Evolutionary conservation across 176 grass and related monocot species (phyloP).

Genomic region (Triticum turgidum): DNA sequence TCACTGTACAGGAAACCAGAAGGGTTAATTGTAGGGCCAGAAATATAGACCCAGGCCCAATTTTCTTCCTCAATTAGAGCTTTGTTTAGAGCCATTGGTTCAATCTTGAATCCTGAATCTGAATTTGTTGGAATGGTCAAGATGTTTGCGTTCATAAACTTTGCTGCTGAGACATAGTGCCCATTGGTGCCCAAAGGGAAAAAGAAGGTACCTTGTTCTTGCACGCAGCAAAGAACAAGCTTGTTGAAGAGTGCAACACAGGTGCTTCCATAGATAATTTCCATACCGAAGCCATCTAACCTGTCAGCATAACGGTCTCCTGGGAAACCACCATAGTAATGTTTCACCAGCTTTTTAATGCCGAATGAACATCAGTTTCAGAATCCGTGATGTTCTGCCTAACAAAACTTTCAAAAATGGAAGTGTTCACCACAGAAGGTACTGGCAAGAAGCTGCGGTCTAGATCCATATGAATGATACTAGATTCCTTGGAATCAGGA

Average conservation of each 20-base stretch:
- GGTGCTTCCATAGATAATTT: constrained; percentile 72
- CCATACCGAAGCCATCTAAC: not conserved
- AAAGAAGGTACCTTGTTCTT: constrained; percentile 83
- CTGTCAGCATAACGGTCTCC: constrained; percentile 41
- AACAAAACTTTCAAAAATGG: constrained; percentile 93
- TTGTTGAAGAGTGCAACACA: constrained; percentile 83
- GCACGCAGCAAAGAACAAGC: constrained; percentile 77
- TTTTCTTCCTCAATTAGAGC: constrained; percentile 19
- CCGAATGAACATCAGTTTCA: constrained; percentile 65
- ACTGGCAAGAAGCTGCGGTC: constrained; percentile 77
- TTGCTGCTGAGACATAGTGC: constrained; percentile 64
- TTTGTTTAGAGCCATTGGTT: constrained; percentile 45
- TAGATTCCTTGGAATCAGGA: constrained; percentile 36
- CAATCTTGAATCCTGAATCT: constrained; percentile 63
- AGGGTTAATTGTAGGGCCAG: constrained; percentile 82
- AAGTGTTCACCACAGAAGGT: constrained; percentile 64
- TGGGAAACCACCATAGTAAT: constrained; percentile 58
- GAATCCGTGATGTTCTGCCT: constrained; percentile 82
- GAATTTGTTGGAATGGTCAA: constrained; percentile 49
- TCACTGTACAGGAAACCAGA: constrained; percentile 81
- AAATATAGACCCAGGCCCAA: constrained; percentile 83
- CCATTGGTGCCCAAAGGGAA: constrained; percentile 89
- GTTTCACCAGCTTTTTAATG: constrained; percentile 64
- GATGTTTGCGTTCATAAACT: constrained; percentile 75
- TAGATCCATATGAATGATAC: constrained; percentile 81